Evolutionary conservation across 2,329 filamentous ascomycete genomes (phyloP).

Genomic region (Waltergamsia citrina): DNA sequence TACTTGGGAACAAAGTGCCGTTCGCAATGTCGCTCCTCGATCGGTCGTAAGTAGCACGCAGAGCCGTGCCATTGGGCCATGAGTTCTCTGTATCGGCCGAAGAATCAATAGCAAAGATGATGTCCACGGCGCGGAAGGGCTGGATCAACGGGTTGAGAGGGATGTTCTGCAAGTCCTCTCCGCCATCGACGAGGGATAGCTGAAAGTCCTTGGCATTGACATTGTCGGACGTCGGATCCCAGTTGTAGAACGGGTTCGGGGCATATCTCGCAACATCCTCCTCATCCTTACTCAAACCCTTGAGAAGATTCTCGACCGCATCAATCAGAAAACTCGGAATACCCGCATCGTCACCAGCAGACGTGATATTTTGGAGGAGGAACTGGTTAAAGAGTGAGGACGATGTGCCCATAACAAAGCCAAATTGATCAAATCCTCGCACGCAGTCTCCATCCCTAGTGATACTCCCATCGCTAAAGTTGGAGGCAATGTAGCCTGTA

Average conservation of each 20-base stretch:
- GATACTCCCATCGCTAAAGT: not conserved
- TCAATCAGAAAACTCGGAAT: conserved; percentile 8
- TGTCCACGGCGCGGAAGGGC: conserved; percentile 24
- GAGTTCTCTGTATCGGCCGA: not conserved
- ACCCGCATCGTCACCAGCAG: conserved; percentile 13
- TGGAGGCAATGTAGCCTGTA: not conserved
- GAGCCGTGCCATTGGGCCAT: conserved; percentile 1
- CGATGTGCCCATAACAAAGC: conserved; percentile 68
- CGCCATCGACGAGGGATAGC: conserved; percentile 64
- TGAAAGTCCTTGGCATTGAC: conserved; percentile 26
- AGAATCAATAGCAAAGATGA: conserved; percentile 3
- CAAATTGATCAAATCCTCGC: conserved; percentile 60
- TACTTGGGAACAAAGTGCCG: not conserved
- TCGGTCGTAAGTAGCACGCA: conserved; percentile 1
- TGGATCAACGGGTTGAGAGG: conserved; percentile 51
- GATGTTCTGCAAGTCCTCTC: conserved; percentile 63
- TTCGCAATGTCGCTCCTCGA: conserved; percentile 1
- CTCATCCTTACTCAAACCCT: conserved; percentile 37
- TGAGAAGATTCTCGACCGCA: conserved; percentile 37
- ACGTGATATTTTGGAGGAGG: conserved; percentile 44
- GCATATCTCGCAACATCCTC: conserved; percentile 59
- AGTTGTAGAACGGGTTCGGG: conserved; percentile 41
- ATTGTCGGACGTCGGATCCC: conserved; percentile 5
- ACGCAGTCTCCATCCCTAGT: conserved; percentile 14
- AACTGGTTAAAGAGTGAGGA: conserved; percentile 66